phyloP scores from a whole-genome alignment of 306 rosid genomes.

The Prunus salicina region DNA sequence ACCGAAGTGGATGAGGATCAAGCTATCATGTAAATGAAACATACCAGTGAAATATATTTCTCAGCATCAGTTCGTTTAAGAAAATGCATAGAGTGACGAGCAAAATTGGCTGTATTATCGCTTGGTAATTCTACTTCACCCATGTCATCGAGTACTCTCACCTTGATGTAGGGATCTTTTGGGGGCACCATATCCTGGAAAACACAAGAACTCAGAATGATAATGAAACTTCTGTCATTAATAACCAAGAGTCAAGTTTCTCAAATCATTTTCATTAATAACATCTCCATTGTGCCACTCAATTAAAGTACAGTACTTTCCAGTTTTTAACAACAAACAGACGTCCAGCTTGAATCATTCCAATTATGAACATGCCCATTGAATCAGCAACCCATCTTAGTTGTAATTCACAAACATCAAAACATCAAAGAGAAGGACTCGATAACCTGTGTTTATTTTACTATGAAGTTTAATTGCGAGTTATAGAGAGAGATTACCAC shows the following conservation, averaged over 20 bases:
- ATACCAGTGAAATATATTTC: constrained; percentile 67
- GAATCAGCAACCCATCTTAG: background rate
- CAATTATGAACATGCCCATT: background rate
- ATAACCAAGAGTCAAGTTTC: background rate
- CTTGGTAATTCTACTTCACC: constrained; percentile 74
- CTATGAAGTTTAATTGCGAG: background rate
- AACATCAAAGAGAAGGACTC: background rate
- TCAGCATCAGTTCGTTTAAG: constrained; percentile 92
- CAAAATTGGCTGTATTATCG: constrained; percentile 73
- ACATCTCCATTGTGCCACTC: background rate
- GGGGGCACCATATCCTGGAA: constrained; percentile 96
- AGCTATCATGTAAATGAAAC: constrained; percentile 21
- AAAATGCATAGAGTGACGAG: constrained; percentile 85
- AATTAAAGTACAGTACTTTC: background rate
- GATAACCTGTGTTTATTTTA: background rate
- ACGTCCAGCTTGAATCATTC: background rate
- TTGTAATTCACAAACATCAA: background rate
- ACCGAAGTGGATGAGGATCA: constrained; percentile 3
- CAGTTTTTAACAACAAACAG: background rate
- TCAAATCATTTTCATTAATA: background rate
- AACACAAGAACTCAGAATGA: constrained; percentile 15
- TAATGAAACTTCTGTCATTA: background rate
- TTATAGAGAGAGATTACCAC: constrained; percentile 59
- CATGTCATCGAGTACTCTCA: constrained; percentile 84
- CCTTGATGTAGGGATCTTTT: constrained; percentile 89